Conservation (phyloP, 108 stramenopile genomes). For the Skeletonema tropicum region DNA sequence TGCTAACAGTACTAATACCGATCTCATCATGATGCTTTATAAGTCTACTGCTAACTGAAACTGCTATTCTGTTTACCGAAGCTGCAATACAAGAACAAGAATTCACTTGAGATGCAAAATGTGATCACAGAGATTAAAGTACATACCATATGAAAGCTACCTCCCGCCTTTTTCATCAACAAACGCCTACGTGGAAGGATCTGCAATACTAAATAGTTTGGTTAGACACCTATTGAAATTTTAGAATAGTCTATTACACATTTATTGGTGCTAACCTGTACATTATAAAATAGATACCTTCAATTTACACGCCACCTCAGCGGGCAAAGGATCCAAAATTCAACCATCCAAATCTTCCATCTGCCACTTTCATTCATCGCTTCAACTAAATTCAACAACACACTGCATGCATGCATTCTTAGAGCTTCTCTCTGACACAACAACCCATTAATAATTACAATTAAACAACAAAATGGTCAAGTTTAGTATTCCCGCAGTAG, state of each 20-base stretch:
- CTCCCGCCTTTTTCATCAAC: too few species aligned
- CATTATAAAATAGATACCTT: background rate
- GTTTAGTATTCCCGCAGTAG: conserved; percentile 45
- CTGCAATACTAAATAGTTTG: background rate
- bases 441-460: background rate
- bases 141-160: too few species aligned
- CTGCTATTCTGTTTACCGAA: too few species aligned
- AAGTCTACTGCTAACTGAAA: background rate
- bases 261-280: background rate
- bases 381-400: background rate
- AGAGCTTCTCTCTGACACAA: background rate
- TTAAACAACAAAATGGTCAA: conserved; percentile 29
- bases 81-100: too few species aligned
- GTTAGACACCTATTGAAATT: too few species aligned
- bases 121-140: too few species aligned
- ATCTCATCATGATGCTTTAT: background rate
- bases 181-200: background rate
- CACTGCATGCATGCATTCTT: background rate
- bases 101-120: too few species aligned
- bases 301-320: background rate
- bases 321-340: background rate
- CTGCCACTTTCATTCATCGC: background rate
- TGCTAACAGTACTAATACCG: background rate
- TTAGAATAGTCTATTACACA: too few species aligned
- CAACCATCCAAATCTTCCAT: background rate